Conservation (phyloP, 345 rosid species). For the Boechera divaricarpa region DNA sequence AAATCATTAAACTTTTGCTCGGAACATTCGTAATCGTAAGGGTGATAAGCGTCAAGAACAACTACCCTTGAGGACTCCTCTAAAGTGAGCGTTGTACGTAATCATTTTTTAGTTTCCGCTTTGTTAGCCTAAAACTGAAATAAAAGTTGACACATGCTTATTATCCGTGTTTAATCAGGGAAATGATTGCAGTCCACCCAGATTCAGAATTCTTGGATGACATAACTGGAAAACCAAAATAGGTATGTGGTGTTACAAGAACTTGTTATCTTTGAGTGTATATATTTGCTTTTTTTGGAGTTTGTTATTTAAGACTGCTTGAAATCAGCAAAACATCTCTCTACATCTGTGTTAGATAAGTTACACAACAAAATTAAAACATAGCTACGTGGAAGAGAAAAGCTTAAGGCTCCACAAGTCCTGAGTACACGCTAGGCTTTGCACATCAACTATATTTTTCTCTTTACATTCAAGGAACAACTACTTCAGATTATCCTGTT, state of each 20-base stretch:
- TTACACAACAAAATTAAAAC: no score
- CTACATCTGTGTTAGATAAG: not conserved
- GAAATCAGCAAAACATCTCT: conserved; percentile 7
- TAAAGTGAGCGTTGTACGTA: conserved; percentile 58
- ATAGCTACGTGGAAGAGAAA: no score
- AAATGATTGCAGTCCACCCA: conserved; percentile 87
- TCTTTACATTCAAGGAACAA: conserved; percentile 4
- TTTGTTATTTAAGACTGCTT: not conserved
- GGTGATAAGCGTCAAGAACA: conserved; percentile 53
- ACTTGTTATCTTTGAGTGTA: not conserved
- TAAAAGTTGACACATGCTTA: not conserved
- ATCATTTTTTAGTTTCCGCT: conserved; percentile 7
- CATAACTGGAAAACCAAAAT: conserved; percentile 82
- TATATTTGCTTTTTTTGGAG: not conserved
- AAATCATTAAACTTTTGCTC: conserved; percentile 85
- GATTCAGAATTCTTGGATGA: conserved; percentile 85
- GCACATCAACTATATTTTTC: not conserved
- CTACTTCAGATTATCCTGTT: not conserved
- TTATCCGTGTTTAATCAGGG: conserved; percentile 54
- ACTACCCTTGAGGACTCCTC: conserved; percentile 88
- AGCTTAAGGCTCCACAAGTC: not conserved
- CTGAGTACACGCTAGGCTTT: conserved; percentile 1
- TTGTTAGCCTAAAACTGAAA: conserved; percentile 11
- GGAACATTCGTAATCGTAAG: conserved; percentile 77
- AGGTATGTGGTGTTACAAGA: conserved; percentile 53